Conservation (phyloP, 2,329 filamentous ascomycete genomes). For the Venturia carpophila region DNA sequence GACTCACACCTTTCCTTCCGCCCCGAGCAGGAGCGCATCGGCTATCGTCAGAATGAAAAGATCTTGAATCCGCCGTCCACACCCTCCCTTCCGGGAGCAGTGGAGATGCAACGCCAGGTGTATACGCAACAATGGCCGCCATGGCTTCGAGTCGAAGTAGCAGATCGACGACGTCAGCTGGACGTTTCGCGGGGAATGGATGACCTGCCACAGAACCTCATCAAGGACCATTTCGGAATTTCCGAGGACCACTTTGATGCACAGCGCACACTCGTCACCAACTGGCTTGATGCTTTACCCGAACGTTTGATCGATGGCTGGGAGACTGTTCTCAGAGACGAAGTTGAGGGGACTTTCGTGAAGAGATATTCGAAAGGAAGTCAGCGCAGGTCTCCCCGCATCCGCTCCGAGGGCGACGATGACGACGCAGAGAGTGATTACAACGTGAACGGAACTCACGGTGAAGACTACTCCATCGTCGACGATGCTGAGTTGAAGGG, state of each 20-base stretch:
- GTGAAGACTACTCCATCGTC: conserved; percentile 11
- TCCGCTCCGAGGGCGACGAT: neutral
- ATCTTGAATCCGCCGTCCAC: neutral
- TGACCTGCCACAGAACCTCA: neutral
- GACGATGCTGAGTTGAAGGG: conserved; percentile 1
- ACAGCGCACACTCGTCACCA: conserved; percentile 1
- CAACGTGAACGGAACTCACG: neutral
- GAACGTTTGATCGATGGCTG: conserved; percentile 12
- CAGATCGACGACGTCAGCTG: conserved; percentile 16
- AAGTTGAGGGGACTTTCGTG: conserved; percentile 7
- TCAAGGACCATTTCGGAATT: neutral
- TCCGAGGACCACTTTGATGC: conserved; percentile 11
- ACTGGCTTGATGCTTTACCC: conserved; percentile 13
- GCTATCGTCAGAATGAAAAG: neutral
- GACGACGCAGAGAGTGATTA: conserved; percentile 1
- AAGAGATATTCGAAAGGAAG: conserved; percentile 1
- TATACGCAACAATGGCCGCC: conserved; percentile 13
- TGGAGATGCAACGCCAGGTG: neutral
- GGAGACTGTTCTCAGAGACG: conserved; percentile 16
- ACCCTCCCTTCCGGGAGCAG: neutral
- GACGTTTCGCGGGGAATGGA: conserved; percentile 11
- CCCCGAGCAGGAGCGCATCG: neutral
- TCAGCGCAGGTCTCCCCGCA: neutral
- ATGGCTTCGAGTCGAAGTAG: conserved; percentile 15
- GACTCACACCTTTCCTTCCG: neutral